Evolutionary conservation across 495 filamentous ascomycete species (phyloP).

Genomic region (Hyaloscypha finlandica): DNA sequence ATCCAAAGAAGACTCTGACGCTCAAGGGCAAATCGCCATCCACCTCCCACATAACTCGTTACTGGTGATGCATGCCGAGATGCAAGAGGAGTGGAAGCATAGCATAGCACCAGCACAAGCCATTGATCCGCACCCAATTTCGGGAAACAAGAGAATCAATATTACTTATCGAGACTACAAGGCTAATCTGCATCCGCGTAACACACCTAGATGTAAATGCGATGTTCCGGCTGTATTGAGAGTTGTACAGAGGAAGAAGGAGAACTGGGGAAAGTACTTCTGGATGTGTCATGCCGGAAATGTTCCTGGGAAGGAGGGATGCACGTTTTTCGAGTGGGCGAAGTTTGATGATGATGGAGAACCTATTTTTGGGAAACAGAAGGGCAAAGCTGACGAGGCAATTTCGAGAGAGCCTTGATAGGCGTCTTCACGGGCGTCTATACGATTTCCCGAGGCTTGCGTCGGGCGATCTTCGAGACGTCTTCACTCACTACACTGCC

Average conservation of each 20-base stretch:
- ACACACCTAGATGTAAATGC: constrained; percentile 67
- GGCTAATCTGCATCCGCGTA: constrained; percentile 68
- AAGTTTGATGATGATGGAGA: constrained; percentile 86
- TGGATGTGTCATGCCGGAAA: constrained; percentile 90
- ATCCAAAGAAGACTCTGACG: constrained; percentile 46
- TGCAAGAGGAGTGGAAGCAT: constrained; percentile 83
- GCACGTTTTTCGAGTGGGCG: constrained; percentile 86
- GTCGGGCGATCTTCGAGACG: too few species aligned
- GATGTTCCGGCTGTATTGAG: constrained; percentile 70
- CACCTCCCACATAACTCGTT: constrained; percentile 93
- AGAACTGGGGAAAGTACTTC: constrained; percentile 79
- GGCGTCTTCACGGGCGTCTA: too few species aligned
- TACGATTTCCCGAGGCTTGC: too few species aligned
- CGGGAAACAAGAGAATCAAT: constrained; percentile 81
- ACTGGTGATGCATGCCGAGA: constrained; percentile 91
- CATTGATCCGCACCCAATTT: constrained; percentile 79
- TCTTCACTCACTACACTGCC: too few species aligned
- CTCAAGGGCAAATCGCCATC: constrained; percentile 83
- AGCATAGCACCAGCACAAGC: constrained; percentile 70
- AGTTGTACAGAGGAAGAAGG: constrained; percentile 74
- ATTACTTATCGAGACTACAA: constrained; percentile 92
- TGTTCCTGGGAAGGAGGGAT: constrained; percentile 73
- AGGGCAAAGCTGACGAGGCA: neutral
- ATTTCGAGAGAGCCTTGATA: neutral
- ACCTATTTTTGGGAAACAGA: constrained; percentile 58